Evolutionary conservation across 2,329 filamentous ascomycete genomes (phyloP), one percentile per base, ranked within the genome.

Genomic region (Bimuria novae-zelandiae): DNA sequence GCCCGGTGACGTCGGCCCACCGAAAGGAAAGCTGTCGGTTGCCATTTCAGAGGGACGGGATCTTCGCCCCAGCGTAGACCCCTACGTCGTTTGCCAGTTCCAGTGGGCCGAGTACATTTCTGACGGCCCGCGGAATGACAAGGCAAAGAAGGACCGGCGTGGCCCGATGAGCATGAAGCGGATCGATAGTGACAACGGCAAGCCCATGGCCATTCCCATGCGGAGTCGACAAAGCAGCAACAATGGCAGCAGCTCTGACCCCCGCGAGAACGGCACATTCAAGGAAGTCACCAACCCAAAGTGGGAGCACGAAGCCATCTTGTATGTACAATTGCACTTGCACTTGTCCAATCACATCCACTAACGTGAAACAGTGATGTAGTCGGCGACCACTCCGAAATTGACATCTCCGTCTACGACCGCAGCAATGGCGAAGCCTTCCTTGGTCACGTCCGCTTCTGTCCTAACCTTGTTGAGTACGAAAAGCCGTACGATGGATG

Each of bases 41-140:
- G 92, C 90, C 70, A 94, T 99, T 49, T 82, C 87, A 45, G 91
- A 97, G 73, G 94, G 89, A 42, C 84, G 91, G 65, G 90, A 90
- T 8, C 77, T 99, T 47, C 84, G 89, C 55, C 90, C 87, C 52
- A 91, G 91, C 69, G 85, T 87, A 54, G 90, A 97, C 67, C 94
- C 94, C 1, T 99, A 99, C 67, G 90, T 97, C 47, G 92, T 99
- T 10, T 96, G 90, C 54, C 92, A 97, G 22, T 99, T 97, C 69
- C 94, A 99, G 73, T 89, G 91, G 72, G 96, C 93, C 69, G 94
- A 99, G 74, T 88, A 96, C 64, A 96, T 99, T 51, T 97, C 94
- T 1, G 88, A 90, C 51, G 91, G 91, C 2, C 90, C 92, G 11
- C 84, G 87, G 60, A 79, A 85, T 52, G 83, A 82, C 30, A 80